These are phyloP conservation scores for Typha latifolia DNA, from an alignment of 176 grass and related monocot species.

Conservation along the genomic window DNA sequence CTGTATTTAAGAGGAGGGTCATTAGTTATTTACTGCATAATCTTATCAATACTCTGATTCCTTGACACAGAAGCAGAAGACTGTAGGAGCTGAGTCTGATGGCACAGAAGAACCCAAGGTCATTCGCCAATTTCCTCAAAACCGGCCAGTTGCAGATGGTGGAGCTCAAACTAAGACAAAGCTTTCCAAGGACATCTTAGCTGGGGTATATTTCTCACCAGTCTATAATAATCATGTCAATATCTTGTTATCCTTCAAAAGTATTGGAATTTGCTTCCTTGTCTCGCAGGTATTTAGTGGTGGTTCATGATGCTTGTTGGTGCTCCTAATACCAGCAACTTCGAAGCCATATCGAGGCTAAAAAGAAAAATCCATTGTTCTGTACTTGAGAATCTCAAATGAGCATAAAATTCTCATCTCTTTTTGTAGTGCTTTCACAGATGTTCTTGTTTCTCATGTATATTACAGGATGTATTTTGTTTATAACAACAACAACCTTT, in stretches of 20 bases:
- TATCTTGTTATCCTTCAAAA: neutral
- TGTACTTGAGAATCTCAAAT: too few species aligned
- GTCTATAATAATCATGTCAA: slow-evolving; percentile 1
- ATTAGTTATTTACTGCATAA: slow-evolving; percentile 4
- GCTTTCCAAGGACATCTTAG: slow-evolving; percentile 63
- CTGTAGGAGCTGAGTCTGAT: slow-evolving; percentile 30
- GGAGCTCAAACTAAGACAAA: slow-evolving; percentile 37
- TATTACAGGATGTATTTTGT: too few species aligned
- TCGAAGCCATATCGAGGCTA: neutral
- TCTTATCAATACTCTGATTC: neutral
- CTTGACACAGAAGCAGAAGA: slow-evolving; percentile 61
- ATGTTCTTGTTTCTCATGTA: too few species aligned
- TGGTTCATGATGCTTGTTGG: slow-evolving; percentile 15
- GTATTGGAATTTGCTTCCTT: neutral
- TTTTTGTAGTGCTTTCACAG: too few species aligned
- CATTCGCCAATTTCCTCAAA: slow-evolving; percentile 47
- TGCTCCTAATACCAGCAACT: neutral
- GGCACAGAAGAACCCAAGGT: slow-evolving; percentile 23
- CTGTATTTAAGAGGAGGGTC: neutral
- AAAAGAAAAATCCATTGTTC: too few species aligned
- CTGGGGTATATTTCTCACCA: slow-evolving; percentile 38
- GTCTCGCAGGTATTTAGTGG: slow-evolving; percentile 44
- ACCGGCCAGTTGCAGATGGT: slow-evolving; percentile 35
- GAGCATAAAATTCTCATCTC: too few species aligned
- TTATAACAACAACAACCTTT: too few species aligned